Conservation (phyloP, 768 basidiomycete genomes). For the Suillus subluteus region DNA sequence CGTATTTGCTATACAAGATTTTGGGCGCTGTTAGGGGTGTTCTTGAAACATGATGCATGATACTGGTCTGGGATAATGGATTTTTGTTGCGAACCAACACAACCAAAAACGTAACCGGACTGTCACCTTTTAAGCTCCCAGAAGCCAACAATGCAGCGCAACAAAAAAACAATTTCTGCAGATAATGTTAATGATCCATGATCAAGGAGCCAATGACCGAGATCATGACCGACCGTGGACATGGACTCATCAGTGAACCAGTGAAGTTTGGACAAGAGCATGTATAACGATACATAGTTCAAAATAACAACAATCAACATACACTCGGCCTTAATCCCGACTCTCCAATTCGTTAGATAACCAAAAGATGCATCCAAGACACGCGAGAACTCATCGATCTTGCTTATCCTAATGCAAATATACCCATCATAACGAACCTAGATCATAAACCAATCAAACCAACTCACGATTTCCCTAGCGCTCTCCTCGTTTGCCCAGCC, state of each 20-base stretch:
- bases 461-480: constrained; percentile 47
- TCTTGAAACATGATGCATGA: background rate
- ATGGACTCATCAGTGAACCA: no score
- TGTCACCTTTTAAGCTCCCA: background rate
- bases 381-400: no score
- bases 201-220: background rate
- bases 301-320: no score
- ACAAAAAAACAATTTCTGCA: background rate
- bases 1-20: background rate
- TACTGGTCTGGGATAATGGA: background rate
- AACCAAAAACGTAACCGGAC: background rate
- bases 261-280: no score
- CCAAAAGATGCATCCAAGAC: no score
- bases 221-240: background rate
- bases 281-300: no score
- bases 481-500: constrained; percentile 65
- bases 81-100: background rate
- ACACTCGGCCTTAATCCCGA: no score
- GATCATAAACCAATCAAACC: constrained; percentile 48
- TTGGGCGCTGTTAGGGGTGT: background rate
- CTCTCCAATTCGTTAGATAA: no score
- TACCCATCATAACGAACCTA: background rate
- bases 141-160: background rate
- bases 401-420: background rate
- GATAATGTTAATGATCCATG: background rate